phyloP scores from a whole-genome alignment of 495 filamentous ascomycete genomes.

The Daldinia childiae region DNA sequence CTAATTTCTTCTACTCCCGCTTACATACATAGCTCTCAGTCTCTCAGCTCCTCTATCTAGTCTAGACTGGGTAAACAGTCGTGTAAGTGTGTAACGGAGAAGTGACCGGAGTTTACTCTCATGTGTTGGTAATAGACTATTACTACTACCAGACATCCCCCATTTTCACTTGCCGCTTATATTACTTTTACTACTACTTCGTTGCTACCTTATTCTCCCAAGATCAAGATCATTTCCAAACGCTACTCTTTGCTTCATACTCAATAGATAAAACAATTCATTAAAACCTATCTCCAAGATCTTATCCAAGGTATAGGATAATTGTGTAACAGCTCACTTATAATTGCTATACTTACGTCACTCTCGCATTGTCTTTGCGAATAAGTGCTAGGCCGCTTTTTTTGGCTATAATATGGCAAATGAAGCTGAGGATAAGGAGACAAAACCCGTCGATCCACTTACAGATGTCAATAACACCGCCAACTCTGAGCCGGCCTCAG shows the following conservation, averaged over 20 bases:
- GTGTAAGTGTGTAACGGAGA: constrained; percentile 1
- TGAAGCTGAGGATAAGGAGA: constrained; percentile 42
- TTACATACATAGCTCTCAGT: constrained; percentile 2
- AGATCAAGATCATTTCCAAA: not conserved
- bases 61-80: not conserved
- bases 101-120: not conserved
- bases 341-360: constrained; percentile 4
- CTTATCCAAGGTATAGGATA: not conserved
- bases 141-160: constrained; percentile 11
- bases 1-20: not conserved
- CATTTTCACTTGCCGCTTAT: constrained; percentile 13
- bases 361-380: constrained; percentile 19
- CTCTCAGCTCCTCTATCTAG: not conserved
- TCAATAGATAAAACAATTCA: constrained; percentile 4
- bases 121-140: constrained; percentile 5
- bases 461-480: constrained; percentile 30
- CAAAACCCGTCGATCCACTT: constrained; percentile 35
- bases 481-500: constrained; percentile 31
- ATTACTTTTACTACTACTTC: not conserved
- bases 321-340: constrained; percentile 1
- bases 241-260: constrained; percentile 15
- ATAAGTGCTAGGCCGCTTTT: constrained; percentile 12
- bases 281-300: not conserved
- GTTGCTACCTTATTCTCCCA: not conserved
- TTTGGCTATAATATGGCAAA: constrained; percentile 42